Conservation (phyloP, 2,329 filamentous ascomycete species). For the Orbilia ellipsospora region DNA sequence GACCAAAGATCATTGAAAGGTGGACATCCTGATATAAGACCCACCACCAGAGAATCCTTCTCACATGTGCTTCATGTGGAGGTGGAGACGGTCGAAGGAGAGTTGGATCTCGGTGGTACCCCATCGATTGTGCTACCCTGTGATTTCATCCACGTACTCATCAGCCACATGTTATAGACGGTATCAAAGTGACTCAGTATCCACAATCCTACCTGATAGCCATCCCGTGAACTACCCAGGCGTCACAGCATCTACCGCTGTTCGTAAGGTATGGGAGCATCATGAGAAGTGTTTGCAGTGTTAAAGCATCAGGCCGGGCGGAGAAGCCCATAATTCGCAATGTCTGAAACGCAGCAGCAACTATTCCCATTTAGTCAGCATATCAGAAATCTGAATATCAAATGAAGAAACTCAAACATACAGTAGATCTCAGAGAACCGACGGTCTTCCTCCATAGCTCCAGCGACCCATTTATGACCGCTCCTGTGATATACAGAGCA, state of each 20-base stretch:
- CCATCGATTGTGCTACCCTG: conserved; percentile 52
- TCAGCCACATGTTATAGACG: not conserved
- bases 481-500: conserved; percentile 45
- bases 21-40: conserved; percentile 52
- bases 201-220: conserved; percentile 26
- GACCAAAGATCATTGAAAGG: conserved; percentile 52
- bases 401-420: conserved; percentile 10
- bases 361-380: conserved; percentile 8
- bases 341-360: conserved; percentile 49
- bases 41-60: conserved; percentile 53
- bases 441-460: conserved; percentile 50
- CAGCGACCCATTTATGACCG: conserved; percentile 40
- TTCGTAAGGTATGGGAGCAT: conserved; percentile 53
- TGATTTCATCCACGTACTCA: not conserved
- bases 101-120: conserved; percentile 41
- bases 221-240: conserved; percentile 54
- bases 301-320: conserved; percentile 28
- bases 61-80: conserved; percentile 38
- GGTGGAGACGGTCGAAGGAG: conserved; percentile 40
- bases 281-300: conserved; percentile 45
- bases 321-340: conserved; percentile 51
- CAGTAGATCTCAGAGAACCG: conserved; percentile 47
- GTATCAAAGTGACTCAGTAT: not conserved
- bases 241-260: conserved; percentile 50
- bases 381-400: not conserved